Evolutionary conservation across 2,329 filamentous ascomycete species (phyloP), one percentile per base, ranked within the genome.

Genomic region (Ophiosphaerella narmari): DNA sequence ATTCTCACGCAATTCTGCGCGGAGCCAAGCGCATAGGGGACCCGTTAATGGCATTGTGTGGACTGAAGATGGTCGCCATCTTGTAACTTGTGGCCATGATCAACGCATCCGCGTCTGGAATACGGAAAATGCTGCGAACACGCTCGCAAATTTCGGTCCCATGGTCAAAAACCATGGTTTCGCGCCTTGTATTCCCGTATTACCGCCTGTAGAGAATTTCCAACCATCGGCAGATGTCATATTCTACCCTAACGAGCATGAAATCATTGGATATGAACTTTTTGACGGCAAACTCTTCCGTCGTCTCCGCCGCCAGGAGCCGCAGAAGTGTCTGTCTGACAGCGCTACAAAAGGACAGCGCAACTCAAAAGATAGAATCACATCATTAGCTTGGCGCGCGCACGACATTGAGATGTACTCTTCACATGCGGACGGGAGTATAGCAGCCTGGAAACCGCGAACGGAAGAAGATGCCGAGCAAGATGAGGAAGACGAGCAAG

Each of bases 61-160:
- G 91, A 92, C 89, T 1, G 86, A 90, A 52, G 86, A 91, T 66
- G 91, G 91, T 1, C 79, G 78, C 12, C 86, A 88, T 67, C 79
- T 97, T 14, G 80, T 97, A 11, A 91, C 89, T 0, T 83, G 89
- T 2, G 92, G 91, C 0, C 88, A 95, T 50, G 94, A 97, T 69
- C 82, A 89, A 41, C 84, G 88, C 7, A 87, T 97, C 55, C 84
- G 92, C 4, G 89, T 97, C 1, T 97, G 93, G 93, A 83, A 96
- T 67, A 84, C 89, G 1, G 80, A 80, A 0, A 90, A 85, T 0
- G 91, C 91, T 2, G 88, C 88, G 14, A 97, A 97, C 71, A 95
- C 90, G 0, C 83, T 97, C 5, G 89, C 89, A 0, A 92, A 88
- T 70, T 97, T 97, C 67, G 91, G 91, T 0, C 89, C 92, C 1